A percentile compares a stretch with the other conserved stretches of the same genome.
These are phyloP conservation scores for Tardiomyces digboiensis DNA, from an alignment of 1,139 yeast species.

Conservation along the genomic window DNA sequence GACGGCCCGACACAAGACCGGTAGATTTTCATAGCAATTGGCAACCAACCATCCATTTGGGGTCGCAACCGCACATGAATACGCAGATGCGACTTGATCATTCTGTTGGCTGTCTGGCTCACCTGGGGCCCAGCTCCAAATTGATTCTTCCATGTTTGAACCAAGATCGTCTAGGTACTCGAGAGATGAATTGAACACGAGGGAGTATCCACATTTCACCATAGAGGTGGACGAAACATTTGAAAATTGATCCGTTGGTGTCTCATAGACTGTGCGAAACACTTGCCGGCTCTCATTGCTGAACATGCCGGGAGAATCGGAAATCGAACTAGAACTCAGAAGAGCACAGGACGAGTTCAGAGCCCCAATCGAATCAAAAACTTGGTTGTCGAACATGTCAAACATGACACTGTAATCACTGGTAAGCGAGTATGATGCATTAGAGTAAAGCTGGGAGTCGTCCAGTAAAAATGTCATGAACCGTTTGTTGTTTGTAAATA, in stretches of 20 bases:
- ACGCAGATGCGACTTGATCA: not conserved
- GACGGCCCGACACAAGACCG: conserved; percentile 46
- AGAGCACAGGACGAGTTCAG: not conserved
- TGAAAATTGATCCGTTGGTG: not conserved
- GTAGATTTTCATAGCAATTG: conserved; percentile 50
- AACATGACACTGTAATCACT: not conserved
- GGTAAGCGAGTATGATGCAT: not conserved
- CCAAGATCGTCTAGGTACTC: conserved; percentile 16
- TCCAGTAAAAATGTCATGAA: conserved; percentile 1
- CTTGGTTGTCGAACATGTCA: not conserved
- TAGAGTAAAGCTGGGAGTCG: not conserved
- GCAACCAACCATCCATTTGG: conserved; percentile 46
- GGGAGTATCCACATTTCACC: not conserved
- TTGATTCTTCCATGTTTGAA: conserved; percentile 26
- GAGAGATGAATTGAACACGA: not conserved
- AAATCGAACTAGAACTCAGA: too few species aligned
- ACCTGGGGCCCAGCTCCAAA: conserved; percentile 67
- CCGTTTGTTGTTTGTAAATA: conserved; percentile 8
- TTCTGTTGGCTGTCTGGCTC: conserved; percentile 36
- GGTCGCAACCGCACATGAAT: conserved; percentile 50
- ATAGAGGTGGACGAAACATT: not conserved
- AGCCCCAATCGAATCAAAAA: not conserved
- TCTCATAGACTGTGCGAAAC: not conserved
- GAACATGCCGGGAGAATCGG: too few species aligned
- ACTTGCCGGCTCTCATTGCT: not conserved